These are phyloP conservation scores for Aureobasidium sp. DNA, from an alignment of 2,329 filamentous ascomycete species.

Conservation along the genomic window DNA sequence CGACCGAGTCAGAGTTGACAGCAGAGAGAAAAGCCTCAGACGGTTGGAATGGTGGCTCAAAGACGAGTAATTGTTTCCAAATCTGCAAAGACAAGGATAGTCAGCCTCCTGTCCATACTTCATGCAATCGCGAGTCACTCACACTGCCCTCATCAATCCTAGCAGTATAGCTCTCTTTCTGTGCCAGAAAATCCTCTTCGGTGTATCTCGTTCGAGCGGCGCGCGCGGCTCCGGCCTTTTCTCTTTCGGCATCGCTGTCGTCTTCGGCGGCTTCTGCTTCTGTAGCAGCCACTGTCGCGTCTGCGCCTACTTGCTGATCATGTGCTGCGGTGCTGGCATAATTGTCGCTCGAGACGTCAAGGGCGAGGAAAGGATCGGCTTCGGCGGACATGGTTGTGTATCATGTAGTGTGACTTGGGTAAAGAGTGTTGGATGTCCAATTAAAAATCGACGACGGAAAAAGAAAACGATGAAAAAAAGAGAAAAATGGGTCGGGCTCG, in stretches of 20 bases:
- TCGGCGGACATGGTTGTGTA: constrained; percentile 5
- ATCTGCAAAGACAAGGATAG: background rate
- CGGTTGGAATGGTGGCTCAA: background rate
- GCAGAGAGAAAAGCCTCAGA: background rate
- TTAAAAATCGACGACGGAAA: background rate
- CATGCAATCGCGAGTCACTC: background rate
- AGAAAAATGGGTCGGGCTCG: too few relatives aligned
- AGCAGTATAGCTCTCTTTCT: constrained; percentile 27
- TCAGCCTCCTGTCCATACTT: background rate
- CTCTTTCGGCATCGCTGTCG: constrained; percentile 13
- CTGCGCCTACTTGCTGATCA: constrained; percentile 18
- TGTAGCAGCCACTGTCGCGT: background rate
- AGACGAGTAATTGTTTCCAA: constrained; percentile 10
- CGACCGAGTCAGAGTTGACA: background rate
- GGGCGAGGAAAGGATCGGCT: constrained; percentile 24
- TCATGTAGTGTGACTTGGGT: background rate
- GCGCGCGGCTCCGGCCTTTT: constrained; percentile 16
- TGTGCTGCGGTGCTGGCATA: constrained; percentile 27
- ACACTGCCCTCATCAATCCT: constrained; percentile 27
- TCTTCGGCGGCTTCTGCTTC: constrained; percentile 2
- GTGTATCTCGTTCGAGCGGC: constrained; percentile 29
- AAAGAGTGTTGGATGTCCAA: background rate
- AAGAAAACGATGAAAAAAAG: background rate
- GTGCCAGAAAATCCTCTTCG: constrained; percentile 27
- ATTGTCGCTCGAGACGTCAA: constrained; percentile 28